These are phyloP conservation scores for Aureobasidium sp. DNA, from an alignment of 2,329 filamentous ascomycete species.

Conservation along the genomic window DNA sequence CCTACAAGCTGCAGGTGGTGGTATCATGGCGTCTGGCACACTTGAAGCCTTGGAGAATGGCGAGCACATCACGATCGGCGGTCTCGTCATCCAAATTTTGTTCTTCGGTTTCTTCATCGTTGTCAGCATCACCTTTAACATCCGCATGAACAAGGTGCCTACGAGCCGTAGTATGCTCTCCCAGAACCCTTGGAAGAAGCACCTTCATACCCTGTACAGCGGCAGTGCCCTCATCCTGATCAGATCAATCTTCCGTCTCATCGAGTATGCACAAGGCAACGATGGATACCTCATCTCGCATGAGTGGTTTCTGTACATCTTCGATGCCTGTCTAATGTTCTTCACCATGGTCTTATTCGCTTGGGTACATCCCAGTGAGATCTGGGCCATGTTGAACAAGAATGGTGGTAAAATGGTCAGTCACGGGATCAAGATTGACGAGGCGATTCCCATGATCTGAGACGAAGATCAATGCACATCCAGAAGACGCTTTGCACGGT, in stretches of 20 bases:
- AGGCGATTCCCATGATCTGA: background rate
- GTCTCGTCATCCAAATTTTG: slow-evolving; percentile 44
- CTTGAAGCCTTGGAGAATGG: slow-evolving; percentile 29
- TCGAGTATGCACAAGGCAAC: slow-evolving; percentile 43
- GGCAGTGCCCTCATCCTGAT: slow-evolving; percentile 42
- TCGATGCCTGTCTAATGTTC: slow-evolving; percentile 26
- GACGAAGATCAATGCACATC: background rate
- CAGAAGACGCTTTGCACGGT: no score
- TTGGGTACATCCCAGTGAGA: slow-evolving; percentile 21
- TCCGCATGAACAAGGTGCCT: slow-evolving; percentile 22
- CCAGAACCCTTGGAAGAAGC: slow-evolving; percentile 31
- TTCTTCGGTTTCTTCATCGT: slow-evolving; percentile 46
- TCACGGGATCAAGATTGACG: background rate
- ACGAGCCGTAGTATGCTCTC: slow-evolving; percentile 16
- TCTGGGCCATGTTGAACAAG: slow-evolving; percentile 8
- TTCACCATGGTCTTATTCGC: slow-evolving; percentile 22
- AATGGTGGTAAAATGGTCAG: slow-evolving; percentile 2
- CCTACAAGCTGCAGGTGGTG: slow-evolving; percentile 40
- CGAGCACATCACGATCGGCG: slow-evolving; percentile 41
- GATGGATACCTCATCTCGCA: slow-evolving; percentile 38
- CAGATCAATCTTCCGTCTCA: slow-evolving; percentile 42
- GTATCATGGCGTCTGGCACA: slow-evolving; percentile 32
- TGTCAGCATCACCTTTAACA: slow-evolving; percentile 26
- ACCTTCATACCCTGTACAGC: slow-evolving; percentile 39
- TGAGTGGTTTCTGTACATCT: slow-evolving; percentile 36